Evolutionary conservation across 2,329 filamentous ascomycete genomes (phyloP), one percentile per base, ranked within the genome.

Genomic region (Fusarium haematococcum): DNA sequence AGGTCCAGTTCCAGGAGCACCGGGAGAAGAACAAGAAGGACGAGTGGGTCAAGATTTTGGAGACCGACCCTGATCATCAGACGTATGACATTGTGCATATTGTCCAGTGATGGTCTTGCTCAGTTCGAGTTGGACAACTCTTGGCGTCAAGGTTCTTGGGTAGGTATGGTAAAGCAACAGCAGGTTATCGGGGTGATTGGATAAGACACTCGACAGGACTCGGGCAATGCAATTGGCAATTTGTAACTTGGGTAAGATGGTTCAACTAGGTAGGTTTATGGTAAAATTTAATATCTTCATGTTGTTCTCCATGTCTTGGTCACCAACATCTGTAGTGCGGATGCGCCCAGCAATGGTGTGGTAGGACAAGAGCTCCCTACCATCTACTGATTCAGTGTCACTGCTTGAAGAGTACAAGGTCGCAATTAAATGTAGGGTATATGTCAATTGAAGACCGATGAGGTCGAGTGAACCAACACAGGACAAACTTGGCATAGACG

Each of bases 1-100:
- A 58, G 8, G 41, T 62, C 32, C 20, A 52, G 23, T 70, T 70
- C 32, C 43, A 64, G 23, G 32, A 63, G 48, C 62, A 63, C 9
- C 14, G 18, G 6, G 45, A 54, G 45, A 54, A 32, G 33, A 35
- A 61, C 27, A 60, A 48, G 56, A 50, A 32, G 33, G 27, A 30
- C 2, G 57, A 41, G 39, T 23, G 39, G 41, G 11, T 63, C 41
- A 27, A 62, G 33, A 11, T 69, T 0, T 33, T 52, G 39, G 73
- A 70, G 41, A 45, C 45, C 6, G 73, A 75, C 11, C 52, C 72
- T 20, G 68, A 68, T 0, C 73, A 75, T 54, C 73, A 75, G 61
- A 75, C 73, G 4, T 75, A 73, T 39, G 69, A 75, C 43, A 58
- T 58, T 58, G 56, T 58, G 56, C 56, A 58, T n/a, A 39, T 58